Base-by-base conservation (phyloP, 805 yeast species). In the Cyberlindnera americana region DNA sequence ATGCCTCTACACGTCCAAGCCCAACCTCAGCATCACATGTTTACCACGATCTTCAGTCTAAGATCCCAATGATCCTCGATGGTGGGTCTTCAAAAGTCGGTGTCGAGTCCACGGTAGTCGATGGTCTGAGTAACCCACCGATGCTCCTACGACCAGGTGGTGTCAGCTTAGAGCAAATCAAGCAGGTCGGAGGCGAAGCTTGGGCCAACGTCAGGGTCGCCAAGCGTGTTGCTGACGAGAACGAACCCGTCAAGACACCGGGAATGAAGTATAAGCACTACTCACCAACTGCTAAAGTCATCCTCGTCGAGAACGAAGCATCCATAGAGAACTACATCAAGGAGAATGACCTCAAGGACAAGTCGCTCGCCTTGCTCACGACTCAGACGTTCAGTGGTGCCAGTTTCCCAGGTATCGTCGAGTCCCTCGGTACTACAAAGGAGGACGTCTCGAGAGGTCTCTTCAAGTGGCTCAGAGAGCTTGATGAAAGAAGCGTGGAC, bases 221-320 rank as follows among this genome's bases (percentile, higher is more conserved):
- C 8, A 82, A 77, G 49, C 74, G 72, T 47, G 76, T 78, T 2
- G 87, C 87, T 5, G 67, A 57, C 6, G 61, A 62, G 1, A 84
- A 80, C 15, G 97, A 87, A 47, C 72, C 80, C 1, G 95, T 84
- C 0, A 74, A 84, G 51, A 93, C 99, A 0, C 99, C 99, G 0
- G 99, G 99, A 0, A 93, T 93, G 99, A 93, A 93, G 57, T 93
- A 93, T 59, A 80, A 85, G 50, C 99, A 93, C 60, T 93, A 93
- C 60, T 85, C 96, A 0, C 99, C 99, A 4, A 73, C 73, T 2
- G 96, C 97, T 0, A 78, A 74, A 43, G 98, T 93, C 4, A 66
- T 83, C 0, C 61, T 90, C 5, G 77, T 88, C 46, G 67, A 74
- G 40, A 75, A 80, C 0, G 48, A 49, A 19, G 23, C 27, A 1